phyloP scores from a whole-genome alignment of 2,329 filamentous ascomycete species.

The Alternaria hordeiaustralica region DNA sequence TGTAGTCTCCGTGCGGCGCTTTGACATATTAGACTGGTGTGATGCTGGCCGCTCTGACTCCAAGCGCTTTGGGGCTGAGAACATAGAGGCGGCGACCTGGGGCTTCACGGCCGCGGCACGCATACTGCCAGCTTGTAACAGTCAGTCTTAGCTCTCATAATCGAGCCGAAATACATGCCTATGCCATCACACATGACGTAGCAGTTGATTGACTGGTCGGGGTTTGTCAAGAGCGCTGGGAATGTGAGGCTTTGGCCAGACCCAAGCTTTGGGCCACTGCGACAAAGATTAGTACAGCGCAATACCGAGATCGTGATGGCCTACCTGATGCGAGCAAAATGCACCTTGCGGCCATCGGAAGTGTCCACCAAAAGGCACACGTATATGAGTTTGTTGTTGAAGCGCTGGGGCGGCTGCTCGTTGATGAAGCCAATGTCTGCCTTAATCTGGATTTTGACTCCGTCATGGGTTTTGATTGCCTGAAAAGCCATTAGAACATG shows the following conservation, averaged over 20 bases:
- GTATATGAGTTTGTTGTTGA: slow-evolving; percentile 69
- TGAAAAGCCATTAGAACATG: slow-evolving; percentile 1
- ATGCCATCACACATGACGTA: slow-evolving; percentile 86
- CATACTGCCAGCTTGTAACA: slow-evolving; percentile 60
- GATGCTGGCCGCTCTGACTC: slow-evolving; percentile 22
- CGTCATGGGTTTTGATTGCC: slow-evolving; percentile 41
- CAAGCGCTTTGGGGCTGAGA: slow-evolving; percentile 41
- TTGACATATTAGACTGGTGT: slow-evolving; percentile 38
- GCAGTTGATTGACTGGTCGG: slow-evolving; percentile 67
- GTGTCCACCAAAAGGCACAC: slow-evolving; percentile 78
- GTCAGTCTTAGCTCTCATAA: slow-evolving; percentile 6
- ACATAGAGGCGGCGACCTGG: slow-evolving; percentile 55
- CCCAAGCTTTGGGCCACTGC: slow-evolving; percentile 70
- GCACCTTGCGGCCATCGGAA: slow-evolving; percentile 70
- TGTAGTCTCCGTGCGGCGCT: slow-evolving; percentile 30
- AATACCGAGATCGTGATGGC: neutral
- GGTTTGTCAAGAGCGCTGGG: slow-evolving; percentile 60
- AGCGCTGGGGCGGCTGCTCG: slow-evolving; percentile 64
- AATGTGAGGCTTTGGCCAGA: slow-evolving; percentile 67
- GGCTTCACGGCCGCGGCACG: slow-evolving; percentile 60
- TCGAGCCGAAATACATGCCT: slow-evolving; percentile 52
- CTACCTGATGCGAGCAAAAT: slow-evolving; percentile 69
- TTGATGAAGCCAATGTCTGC: slow-evolving; percentile 77
- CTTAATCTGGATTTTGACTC: slow-evolving; percentile 67
- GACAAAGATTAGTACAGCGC: slow-evolving; percentile 32